Conservation (phyloP, 768 basidiomycete species). For the Pleurotus ostreatus region DNA sequence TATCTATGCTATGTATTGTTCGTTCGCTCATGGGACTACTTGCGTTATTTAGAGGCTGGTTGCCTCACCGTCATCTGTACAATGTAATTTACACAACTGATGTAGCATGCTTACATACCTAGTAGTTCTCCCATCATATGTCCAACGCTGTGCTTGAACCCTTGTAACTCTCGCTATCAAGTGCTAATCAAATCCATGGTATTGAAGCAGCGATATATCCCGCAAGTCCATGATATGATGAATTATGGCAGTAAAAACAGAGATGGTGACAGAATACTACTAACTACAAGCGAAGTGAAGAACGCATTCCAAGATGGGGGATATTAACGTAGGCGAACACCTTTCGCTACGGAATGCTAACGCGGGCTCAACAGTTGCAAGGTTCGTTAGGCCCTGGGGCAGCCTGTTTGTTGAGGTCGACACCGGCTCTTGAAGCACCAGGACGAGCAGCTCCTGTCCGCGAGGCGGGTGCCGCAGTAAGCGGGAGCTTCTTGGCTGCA, state of each 20-base stretch:
- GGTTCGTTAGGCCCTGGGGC: slow-evolving; percentile 53
- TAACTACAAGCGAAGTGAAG: slow-evolving; percentile 19
- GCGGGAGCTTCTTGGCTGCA: slow-evolving; percentile 85
- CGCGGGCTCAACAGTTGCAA: slow-evolving; percentile 66
- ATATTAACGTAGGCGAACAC: slow-evolving; percentile 18
- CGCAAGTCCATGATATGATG: slow-evolving; percentile 28
- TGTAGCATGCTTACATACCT: not conserved
- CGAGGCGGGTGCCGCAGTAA: slow-evolving; percentile 66
- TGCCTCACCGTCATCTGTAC: not conserved
- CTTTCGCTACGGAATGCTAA: slow-evolving; percentile 11
- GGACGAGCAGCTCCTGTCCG: slow-evolving; percentile 50
- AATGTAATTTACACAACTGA: slow-evolving; percentile 6
- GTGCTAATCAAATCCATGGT: too few relatives aligned
- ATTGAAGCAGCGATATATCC: slow-evolving; percentile 25
- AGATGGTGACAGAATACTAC: slow-evolving; percentile 18
- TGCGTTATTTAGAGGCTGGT: not conserved
- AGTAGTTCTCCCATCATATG: not conserved
- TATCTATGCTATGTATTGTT: slow-evolving; percentile 4
- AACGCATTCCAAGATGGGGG: slow-evolving; percentile 27
- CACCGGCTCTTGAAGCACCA: slow-evolving; percentile 52
- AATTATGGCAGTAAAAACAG: slow-evolving; percentile 15
- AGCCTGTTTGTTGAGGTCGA: slow-evolving; percentile 78
- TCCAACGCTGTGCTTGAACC: too few relatives aligned
- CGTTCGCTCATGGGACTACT: not conserved
- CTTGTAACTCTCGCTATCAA: too few relatives aligned